Conservation (phyloP, 352 stramenopile species). For the Phytophthora europaea region DNA sequence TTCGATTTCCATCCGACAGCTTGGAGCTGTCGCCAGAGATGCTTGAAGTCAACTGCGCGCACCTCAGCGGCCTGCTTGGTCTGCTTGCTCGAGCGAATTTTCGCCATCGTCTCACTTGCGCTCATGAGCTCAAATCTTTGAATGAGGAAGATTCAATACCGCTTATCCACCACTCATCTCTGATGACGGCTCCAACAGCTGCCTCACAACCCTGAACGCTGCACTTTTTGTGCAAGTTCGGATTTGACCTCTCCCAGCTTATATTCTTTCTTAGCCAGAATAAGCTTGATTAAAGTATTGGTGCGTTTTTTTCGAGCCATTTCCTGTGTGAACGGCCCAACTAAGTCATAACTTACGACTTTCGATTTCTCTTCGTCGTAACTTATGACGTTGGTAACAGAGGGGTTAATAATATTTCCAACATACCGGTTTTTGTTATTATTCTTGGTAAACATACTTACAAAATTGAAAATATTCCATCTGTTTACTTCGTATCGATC, state of each 20-base stretch:
- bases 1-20: neutral
- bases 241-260: neutral
- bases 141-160: neutral
- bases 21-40: neutral
- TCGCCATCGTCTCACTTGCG: neutral
- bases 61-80: neutral
- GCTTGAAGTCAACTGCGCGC: neutral
- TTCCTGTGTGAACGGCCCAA: neutral
- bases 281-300: neutral
- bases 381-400: neutral
- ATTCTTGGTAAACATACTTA: too few species aligned
- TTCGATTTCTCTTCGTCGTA: neutral
- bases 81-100: neutral
- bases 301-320: neutral
- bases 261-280: neutral
- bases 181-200: neutral
- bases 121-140: neutral
- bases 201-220: neutral
- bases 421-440: too few species aligned
- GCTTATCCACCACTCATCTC: neutral
- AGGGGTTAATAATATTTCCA: neutral
- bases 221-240: neutral
- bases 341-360: slow-evolving; percentile 5
- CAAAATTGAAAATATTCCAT: too few species aligned
- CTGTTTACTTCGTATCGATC: too few species aligned